Percentiles rank a stretch among this genome's conserved stretches.
Conservation (phyloP, 2,329 filamentous ascomycete species). For the Fusarium sp. region DNA sequence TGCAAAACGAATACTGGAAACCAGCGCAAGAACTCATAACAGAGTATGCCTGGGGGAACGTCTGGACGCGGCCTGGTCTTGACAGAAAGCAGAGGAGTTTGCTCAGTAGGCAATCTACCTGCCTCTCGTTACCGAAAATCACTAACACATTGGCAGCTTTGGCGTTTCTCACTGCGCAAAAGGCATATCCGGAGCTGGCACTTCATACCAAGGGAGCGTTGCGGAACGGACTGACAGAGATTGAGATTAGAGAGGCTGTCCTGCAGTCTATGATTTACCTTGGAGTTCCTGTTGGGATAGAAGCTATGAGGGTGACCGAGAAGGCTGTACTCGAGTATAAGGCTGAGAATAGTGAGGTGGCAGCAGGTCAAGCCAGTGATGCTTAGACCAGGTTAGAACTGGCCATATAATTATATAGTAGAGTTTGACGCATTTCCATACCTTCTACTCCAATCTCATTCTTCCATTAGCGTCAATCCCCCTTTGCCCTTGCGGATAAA, state of each 20-base stretch:
- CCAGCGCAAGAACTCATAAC: conserved; percentile 34
- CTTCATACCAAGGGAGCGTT: conserved; percentile 31
- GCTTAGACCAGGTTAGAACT: too few relatives aligned
- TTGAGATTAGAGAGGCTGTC: conserved; percentile 31
- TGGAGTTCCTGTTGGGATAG: conserved; percentile 28
- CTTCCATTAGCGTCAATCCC: background rate
- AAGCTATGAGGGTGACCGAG: conserved; percentile 32
- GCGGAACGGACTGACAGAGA: conserved; percentile 28
- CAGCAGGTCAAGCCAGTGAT: background rate
- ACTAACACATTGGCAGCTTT: background rate
- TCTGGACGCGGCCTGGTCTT: conserved; percentile 30
- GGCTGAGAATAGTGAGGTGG: background rate
- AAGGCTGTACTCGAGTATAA: conserved; percentile 24
- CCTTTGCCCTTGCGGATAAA: conserved; percentile 35
- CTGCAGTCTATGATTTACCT: conserved; percentile 35
- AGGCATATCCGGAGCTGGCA: conserved; percentile 25
- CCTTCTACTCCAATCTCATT: background rate
- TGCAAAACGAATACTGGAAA: conserved; percentile 33
- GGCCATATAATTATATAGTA: too few relatives aligned
- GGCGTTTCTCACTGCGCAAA: conserved; percentile 32
- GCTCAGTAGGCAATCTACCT: conserved; percentile 10
- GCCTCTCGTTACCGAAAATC: fast-evolving
- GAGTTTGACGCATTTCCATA: background rate
- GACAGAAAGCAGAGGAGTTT: conserved; percentile 35
- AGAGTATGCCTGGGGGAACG: conserved; percentile 23